These are phyloP conservation scores for Plantago major DNA, from an alignment of 257 asterid species.

Conservation along the genomic window DNA sequence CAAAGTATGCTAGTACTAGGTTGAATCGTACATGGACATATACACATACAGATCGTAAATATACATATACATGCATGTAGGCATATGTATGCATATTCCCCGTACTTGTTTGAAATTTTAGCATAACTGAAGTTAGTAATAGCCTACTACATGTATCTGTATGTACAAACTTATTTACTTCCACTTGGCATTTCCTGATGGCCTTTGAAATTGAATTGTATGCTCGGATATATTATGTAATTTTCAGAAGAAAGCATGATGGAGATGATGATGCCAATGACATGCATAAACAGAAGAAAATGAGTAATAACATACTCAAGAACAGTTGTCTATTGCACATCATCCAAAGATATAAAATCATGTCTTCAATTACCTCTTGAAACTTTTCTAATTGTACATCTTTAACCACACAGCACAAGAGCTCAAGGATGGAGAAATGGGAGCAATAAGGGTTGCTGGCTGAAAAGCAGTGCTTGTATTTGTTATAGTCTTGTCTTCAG, in stretches of 20 bases:
- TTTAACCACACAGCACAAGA: constrained; percentile 77
- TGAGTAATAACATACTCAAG: constrained; percentile 29
- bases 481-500: constrained; percentile 31
- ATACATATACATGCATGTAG: neutral
- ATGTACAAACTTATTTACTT: constrained; percentile 2
- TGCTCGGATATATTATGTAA: constrained; percentile 8
- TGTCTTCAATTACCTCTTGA: neutral
- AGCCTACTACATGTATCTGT: constrained; percentile 8
- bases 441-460: constrained; percentile 82
- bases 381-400: constrained; percentile 21
- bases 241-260: constrained; percentile 54
- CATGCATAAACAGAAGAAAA: constrained; percentile 52
- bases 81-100: too few relatives aligned
- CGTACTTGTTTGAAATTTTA: neutral
- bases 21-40: neutral
- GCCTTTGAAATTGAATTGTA: constrained; percentile 5
- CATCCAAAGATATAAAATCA: constrained; percentile 2
- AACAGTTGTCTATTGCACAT: constrained; percentile 13
- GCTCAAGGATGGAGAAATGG: constrained; percentile 88
- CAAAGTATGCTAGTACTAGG: constrained; percentile 12
- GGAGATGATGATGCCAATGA: constrained; percentile 50
- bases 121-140: constrained; percentile 8
- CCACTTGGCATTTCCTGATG: constrained; percentile 12
- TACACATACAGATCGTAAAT: neutral
- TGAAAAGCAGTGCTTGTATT: constrained; percentile 34